Percentiles rank a stretch among this genome's conserved stretches.
Conservation (phyloP, 768 basidiomycete species). For the Hypsizygus marmoreus region DNA sequence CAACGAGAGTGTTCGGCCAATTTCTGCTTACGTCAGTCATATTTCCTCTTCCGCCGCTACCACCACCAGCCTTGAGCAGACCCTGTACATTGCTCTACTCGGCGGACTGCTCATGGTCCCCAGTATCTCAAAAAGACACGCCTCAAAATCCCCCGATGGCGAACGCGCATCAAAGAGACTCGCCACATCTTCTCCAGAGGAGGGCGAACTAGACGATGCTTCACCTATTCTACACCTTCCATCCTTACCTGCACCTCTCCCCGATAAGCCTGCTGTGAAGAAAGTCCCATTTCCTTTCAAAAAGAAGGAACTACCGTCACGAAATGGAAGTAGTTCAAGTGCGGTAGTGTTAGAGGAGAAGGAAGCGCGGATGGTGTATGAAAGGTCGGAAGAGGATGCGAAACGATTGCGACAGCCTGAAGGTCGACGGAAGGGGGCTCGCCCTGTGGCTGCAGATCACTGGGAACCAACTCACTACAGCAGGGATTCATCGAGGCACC, state of each 20-base stretch:
- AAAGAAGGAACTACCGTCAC: slow-evolving; percentile 38
- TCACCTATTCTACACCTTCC: slow-evolving; percentile 19
- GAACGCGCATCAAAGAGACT: slow-evolving; percentile 56
- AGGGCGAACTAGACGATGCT: slow-evolving; percentile 78
- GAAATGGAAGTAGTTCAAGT: slow-evolving; percentile 14
- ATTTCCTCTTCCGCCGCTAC: slow-evolving; percentile 14
- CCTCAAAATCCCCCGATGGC: slow-evolving; percentile 53
- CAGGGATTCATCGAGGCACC: slow-evolving; percentile 20
- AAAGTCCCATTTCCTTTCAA: slow-evolving; percentile 82
- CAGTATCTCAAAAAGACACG: slow-evolving; percentile 53
- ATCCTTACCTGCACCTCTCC: slow-evolving; percentile 29
- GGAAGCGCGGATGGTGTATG: slow-evolving; percentile 33
- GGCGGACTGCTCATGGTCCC: slow-evolving; percentile 21
- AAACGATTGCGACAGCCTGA: slow-evolving; percentile 40
- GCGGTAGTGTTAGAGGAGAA: slow-evolving; percentile 15
- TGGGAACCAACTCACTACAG: slow-evolving; percentile 36
- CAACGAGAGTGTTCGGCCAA: no score
- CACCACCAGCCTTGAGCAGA: slow-evolving; percentile 15
- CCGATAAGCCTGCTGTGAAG: slow-evolving; percentile 40
- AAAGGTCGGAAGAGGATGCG: slow-evolving; percentile 49
- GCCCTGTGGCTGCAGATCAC: slow-evolving; percentile 30
- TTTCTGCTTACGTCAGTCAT: slow-evolving; percentile 21
- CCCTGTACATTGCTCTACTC: slow-evolving; percentile 8
- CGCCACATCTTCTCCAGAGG: slow-evolving; percentile 72
- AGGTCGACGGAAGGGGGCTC: slow-evolving; percentile 22